Evolutionary conservation across 257 asterid species (phyloP).

Genomic region (Craterostigma plantagineum): DNA sequence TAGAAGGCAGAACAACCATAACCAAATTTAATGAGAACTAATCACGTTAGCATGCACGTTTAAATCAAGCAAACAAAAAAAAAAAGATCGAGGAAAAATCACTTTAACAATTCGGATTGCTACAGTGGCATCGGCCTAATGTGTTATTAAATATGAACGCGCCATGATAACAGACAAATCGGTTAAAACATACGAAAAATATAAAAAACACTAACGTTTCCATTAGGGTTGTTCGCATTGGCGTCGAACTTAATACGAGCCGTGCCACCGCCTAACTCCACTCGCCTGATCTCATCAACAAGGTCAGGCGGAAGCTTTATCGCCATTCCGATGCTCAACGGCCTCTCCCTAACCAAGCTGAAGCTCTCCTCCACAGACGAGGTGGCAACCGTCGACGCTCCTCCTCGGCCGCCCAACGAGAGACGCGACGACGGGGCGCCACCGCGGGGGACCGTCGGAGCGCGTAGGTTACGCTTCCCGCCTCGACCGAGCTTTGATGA

Average conservation of each 20-base stretch:
- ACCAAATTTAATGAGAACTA: too few species aligned
- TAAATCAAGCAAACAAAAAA: too few species aligned
- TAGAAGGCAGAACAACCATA: too few species aligned
- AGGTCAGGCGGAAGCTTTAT: slow-evolving; percentile 76
- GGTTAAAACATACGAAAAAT: slow-evolving; percentile 5
- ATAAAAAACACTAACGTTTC: slow-evolving; percentile 51
- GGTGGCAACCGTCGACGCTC: not conserved
- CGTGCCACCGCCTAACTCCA: slow-evolving; percentile 54
- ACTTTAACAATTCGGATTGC: too few species aligned
- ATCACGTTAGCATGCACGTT: too few species aligned
- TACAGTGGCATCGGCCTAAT: not conserved
- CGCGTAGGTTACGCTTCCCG: too few species aligned
- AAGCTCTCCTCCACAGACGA: slow-evolving; percentile 42
- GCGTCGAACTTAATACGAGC: slow-evolving; percentile 78
- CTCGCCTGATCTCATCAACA: slow-evolving; percentile 97
- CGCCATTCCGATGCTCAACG: slow-evolving; percentile 76
- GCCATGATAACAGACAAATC: slow-evolving; percentile 6
- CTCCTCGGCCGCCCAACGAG: too few species aligned
- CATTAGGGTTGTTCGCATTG: slow-evolving; percentile 49
- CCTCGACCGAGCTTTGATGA: too few species aligned
- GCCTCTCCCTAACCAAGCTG: slow-evolving; percentile 64
- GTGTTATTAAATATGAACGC: slow-evolving; percentile 3
- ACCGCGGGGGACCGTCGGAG: too few species aligned
- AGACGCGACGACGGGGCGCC: too few species aligned
- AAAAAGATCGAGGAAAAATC: too few species aligned